phyloP scores from a whole-genome alignment of 345 rosid species.

The Camelina sativa region DNA sequence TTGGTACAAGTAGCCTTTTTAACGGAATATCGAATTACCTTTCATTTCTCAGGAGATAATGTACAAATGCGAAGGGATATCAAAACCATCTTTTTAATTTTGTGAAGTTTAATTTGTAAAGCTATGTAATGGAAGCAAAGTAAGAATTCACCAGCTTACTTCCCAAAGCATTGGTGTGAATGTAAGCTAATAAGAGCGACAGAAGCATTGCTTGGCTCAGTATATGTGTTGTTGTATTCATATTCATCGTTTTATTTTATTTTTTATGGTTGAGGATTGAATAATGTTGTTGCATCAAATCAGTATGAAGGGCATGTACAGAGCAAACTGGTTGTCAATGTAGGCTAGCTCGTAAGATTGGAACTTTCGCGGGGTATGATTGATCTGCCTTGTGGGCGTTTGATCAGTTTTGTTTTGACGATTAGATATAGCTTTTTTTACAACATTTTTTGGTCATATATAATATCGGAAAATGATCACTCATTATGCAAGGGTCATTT shows the following conservation, averaged over 20 bases:
- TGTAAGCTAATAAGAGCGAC: constrained; percentile 36
- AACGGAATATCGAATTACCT: not conserved
- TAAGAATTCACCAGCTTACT: constrained; percentile 21
- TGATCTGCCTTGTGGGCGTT: not conserved
- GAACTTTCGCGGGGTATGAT: not conserved
- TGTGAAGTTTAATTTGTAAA: constrained; percentile 12
- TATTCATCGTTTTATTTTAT: not conserved
- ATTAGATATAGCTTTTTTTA: too few relatives aligned
- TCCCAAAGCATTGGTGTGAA: constrained; percentile 27
- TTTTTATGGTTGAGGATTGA: not conserved
- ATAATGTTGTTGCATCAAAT: constrained; percentile 13
- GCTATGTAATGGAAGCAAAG: constrained; percentile 30
- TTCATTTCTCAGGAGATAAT: constrained; percentile 21
- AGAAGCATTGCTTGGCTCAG: constrained; percentile 31
- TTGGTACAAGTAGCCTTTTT: constrained; percentile 9
- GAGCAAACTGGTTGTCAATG: constrained; percentile 2
- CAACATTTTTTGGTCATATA: not conserved
- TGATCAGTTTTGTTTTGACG: not conserved
- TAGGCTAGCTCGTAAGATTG: not conserved
- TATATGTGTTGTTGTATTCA: constrained; percentile 30
- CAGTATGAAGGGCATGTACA: constrained; percentile 16
- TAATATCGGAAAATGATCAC: not conserved
- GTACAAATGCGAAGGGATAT: constrained; percentile 15
- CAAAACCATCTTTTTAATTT: not conserved
- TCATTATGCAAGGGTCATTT: not conserved